These are phyloP conservation scores for Apostasia shenzhenica DNA, from an alignment of 106 monocot genomes.

Conservation along the genomic window DNA sequence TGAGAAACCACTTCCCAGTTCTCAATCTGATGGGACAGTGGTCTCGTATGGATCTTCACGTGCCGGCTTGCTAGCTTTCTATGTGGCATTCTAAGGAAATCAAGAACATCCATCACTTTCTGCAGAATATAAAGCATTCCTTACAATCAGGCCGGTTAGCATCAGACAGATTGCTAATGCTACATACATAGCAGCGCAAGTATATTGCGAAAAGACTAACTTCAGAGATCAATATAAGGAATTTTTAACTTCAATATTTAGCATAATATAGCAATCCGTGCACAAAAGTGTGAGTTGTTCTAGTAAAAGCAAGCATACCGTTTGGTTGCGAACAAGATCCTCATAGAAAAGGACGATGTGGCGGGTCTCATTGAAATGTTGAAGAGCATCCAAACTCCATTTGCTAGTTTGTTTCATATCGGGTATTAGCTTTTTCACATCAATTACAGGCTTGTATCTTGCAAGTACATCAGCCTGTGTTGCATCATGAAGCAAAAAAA, in stretches of 20 bases:
- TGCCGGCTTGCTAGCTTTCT: slow-evolving; percentile 9
- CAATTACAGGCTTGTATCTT: slow-evolving; percentile 53
- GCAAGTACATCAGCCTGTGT: slow-evolving; percentile 77
- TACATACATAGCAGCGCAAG: no score
- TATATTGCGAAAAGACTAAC: no score
- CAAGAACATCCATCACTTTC: slow-evolving; percentile 9
- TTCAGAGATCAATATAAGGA: neutral
- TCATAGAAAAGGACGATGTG: slow-evolving; percentile 84
- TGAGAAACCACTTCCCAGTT: slow-evolving; percentile 15
- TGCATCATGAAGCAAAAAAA: neutral
- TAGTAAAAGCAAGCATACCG: slow-evolving; percentile 31
- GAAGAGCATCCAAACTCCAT: slow-evolving; percentile 38
- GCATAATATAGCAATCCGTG: no score
- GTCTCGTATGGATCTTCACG: slow-evolving; percentile 19
- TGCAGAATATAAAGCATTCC: neutral
- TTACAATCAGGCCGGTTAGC: neutral
- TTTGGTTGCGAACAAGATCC: slow-evolving; percentile 63
- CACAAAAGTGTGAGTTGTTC: neutral
- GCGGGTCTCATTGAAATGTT: slow-evolving; percentile 59
- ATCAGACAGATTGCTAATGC: neutral
- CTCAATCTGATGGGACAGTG: slow-evolving; percentile 7
- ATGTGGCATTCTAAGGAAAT: slow-evolving; percentile 11
- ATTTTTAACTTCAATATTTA: neutral
- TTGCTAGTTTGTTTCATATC: slow-evolving; percentile 40
- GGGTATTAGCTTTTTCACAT: slow-evolving; percentile 29